Percentiles rank a stretch among this genome's conserved stretches.
Conservation (phyloP, 202 grass and related monocot genomes). For the Hordeum pubiflorum region DNA sequence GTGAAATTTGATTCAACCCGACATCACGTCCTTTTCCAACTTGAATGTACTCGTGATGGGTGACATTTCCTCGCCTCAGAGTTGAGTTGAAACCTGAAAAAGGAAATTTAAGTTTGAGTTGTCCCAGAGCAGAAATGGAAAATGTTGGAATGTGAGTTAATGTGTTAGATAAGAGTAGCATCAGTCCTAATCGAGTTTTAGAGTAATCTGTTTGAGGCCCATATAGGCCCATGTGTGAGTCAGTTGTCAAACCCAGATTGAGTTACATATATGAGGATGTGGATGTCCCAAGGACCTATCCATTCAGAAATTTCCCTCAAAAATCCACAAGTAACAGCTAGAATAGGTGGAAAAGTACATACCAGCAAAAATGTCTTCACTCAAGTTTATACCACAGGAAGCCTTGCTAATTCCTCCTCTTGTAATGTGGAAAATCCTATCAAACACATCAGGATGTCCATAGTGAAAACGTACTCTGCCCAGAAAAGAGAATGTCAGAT, state of each 20-base stretch:
- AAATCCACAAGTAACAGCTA: neutral
- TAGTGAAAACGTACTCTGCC: slow-evolving; percentile 92
- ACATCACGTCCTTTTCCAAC: slow-evolving; percentile 91
- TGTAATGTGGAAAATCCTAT: slow-evolving; percentile 97
- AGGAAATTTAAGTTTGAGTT: neutral
- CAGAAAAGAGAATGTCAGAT: slow-evolving; percentile 29
- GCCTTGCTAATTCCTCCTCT: slow-evolving; percentile 94
- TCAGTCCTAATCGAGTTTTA: neutral
- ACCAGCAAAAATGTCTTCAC: slow-evolving; percentile 97
- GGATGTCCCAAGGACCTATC: neutral
- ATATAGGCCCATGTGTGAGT: neutral
- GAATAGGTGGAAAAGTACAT: slow-evolving; percentile 20
- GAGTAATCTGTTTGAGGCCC: neutral
- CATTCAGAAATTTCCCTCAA: neutral
- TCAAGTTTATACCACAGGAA: slow-evolving; percentile 88
- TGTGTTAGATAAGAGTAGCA: neutral
- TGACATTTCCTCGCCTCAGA: slow-evolving; percentile 77
- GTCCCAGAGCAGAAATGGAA: slow-evolving; percentile 4
- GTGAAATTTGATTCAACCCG: slow-evolving; percentile 81
- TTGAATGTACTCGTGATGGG: slow-evolving; percentile 89
- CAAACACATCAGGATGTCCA: slow-evolving; percentile 92
- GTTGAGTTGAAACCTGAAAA: slow-evolving; percentile 88
- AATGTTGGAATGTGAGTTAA: neutral
- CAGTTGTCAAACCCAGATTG: neutral
- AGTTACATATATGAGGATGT: neutral